Percentiles rank a stretch among this genome's conserved stretches.
These are phyloP conservation scores for Lycium barbarum DNA, from an alignment of 257 asterid species.

Conservation along the genomic window DNA sequence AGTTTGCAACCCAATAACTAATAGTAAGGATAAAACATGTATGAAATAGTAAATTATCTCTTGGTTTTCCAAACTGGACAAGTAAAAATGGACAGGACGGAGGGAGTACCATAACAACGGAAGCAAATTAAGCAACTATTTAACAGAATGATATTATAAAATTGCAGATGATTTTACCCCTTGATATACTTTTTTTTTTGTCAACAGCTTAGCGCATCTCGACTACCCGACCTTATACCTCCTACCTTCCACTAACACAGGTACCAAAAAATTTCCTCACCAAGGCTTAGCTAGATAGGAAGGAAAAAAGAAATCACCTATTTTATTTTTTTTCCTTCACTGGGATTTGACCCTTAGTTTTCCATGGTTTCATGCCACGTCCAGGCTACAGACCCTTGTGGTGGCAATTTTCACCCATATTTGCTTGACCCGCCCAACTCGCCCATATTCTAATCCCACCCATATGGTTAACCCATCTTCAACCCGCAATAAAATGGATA, in stretches of 20 bases:
- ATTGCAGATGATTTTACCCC: not conserved
- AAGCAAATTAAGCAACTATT: not conserved
- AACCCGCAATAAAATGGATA: not conserved
- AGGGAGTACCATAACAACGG: not conserved
- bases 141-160: not conserved
- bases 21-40: too few relatives aligned
- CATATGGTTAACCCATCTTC: not conserved
- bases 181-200: not conserved
- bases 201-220: not conserved
- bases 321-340: not conserved
- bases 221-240: not conserved
- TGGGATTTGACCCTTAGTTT: not conserved
- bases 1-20: too few relatives aligned
- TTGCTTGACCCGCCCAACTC: not conserved
- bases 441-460: not conserved
- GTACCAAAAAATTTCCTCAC: not conserved
- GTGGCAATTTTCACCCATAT: slow-evolving; percentile 5
- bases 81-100: too few relatives aligned
- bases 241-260: not conserved
- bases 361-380: not conserved
- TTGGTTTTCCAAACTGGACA: too few relatives aligned
- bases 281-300: not conserved
- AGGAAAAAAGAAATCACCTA: not conserved
- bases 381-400: not conserved
- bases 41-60: too few relatives aligned